Percentiles rank a stretch among this genome's conserved stretches.
Evolutionary conservation across 2,329 filamentous ascomycete genomes (phyloP).

Genomic region (Cytospora mali): DNA sequence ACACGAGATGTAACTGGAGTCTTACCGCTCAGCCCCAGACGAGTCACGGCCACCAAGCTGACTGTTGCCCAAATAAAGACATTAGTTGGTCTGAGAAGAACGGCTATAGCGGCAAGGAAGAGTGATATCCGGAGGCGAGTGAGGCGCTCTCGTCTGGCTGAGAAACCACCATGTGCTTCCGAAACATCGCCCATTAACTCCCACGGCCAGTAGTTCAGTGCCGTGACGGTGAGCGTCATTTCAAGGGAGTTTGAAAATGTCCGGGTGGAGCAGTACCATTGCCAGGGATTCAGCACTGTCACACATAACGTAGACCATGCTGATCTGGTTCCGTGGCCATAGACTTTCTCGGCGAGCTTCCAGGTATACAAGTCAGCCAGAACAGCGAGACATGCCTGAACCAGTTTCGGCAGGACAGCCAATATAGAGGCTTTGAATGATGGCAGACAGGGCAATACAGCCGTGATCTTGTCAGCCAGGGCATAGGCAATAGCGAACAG

Average conservation of each 20-base stretch:
- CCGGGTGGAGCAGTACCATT: conserved; percentile 92
- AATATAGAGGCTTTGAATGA: conserved; percentile 66
- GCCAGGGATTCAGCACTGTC: conserved; percentile 81
- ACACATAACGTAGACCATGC: conserved; percentile 72
- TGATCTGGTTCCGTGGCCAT: conserved; percentile 64
- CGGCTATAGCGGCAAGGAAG: conserved; percentile 76
- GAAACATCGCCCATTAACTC: conserved; percentile 55
- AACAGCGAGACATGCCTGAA: conserved; percentile 79
- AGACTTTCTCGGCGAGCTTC: conserved; percentile 74
- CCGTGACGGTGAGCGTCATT: conserved; percentile 80
- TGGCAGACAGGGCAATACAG: conserved; percentile 55
- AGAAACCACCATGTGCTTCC: conserved; percentile 30
- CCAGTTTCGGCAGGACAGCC: conserved; percentile 70
- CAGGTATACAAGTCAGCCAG: conserved; percentile 85
- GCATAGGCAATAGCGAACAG: conserved; percentile 80
- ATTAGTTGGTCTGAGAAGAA: conserved; percentile 88
- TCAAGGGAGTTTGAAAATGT: conserved; percentile 95
- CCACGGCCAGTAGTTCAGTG: conserved; percentile 88
- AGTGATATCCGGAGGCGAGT: conserved; percentile 64
- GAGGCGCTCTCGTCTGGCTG: conserved; percentile 21
- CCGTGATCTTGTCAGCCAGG: conserved; percentile 58
- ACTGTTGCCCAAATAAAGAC: conserved; percentile 79
- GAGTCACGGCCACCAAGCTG: conserved; percentile 47
- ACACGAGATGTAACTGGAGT: conserved; percentile 48
- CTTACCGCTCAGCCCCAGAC: conserved; percentile 43